A percentile compares a stretch with the other conserved stretches of the same genome.
Conservation (phyloP, 768 basidiomycete species). For the Termitomyces heimii region DNA sequence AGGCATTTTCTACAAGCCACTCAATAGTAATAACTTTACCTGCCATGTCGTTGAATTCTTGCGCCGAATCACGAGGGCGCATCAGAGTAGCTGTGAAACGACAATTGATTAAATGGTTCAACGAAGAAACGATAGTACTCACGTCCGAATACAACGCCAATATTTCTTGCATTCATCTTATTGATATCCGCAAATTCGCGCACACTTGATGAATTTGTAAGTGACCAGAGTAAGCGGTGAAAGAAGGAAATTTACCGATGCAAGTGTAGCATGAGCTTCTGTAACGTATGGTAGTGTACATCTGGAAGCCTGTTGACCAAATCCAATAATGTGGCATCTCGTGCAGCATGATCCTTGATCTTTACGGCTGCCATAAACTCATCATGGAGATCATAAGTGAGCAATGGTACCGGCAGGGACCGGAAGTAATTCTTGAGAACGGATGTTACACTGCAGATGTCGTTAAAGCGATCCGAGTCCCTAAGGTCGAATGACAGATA, state of each 20-base stretch:
- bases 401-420: constrained; percentile 81
- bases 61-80: constrained; percentile 77
- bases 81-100: constrained; percentile 79
- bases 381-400: constrained; percentile 90
- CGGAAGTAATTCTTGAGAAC: constrained; percentile 97
- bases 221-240: neutral
- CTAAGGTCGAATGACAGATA: constrained; percentile 84
- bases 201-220: constrained; percentile 38
- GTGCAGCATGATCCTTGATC: constrained; percentile 55
- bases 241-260: constrained; percentile 54
- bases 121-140: constrained; percentile 29
- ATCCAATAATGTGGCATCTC: constrained; percentile 55
- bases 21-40: constrained; percentile 91
- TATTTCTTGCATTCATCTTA: constrained; percentile 90
- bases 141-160: constrained; percentile 99
- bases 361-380: constrained; percentile 77
- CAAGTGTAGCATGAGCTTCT: constrained; percentile 80
- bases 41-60: constrained; percentile 97
- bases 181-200: constrained; percentile 66
- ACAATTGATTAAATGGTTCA: neutral
- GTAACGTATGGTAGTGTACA: constrained; percentile 85
- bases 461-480: constrained; percentile 89
- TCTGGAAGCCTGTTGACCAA: constrained; percentile 74
- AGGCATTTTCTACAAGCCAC: constrained; percentile 91
- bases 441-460: constrained; percentile 94